These are phyloP conservation scores for Nissolia schottii DNA, from an alignment of 306 rosid genomes.

Conservation along the genomic window DNA sequence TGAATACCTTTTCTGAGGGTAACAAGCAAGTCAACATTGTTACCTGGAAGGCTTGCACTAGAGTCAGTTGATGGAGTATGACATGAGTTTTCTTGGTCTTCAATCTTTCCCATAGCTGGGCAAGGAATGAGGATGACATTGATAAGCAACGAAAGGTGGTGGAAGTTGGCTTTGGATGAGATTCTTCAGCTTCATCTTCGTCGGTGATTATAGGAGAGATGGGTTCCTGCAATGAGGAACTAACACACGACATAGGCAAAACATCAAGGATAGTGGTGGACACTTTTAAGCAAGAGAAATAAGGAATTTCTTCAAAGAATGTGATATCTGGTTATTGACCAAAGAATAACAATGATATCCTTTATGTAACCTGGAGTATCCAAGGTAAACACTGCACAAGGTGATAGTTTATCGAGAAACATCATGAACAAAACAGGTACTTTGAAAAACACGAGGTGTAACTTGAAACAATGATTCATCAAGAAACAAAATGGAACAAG, in stretches of 20 bases:
- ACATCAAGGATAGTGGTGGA: background rate
- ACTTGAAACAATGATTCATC: background rate
- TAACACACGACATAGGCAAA: background rate
- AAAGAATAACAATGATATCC: background rate
- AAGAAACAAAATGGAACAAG: background rate
- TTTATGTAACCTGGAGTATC: background rate
- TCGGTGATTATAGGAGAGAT: too few relatives aligned
- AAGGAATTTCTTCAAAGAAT: background rate
- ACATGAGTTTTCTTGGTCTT: too few relatives aligned
- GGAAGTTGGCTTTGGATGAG: too few relatives aligned
- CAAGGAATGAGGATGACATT: too few relatives aligned
- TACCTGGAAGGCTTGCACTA: too few relatives aligned
- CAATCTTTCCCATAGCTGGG: too few relatives aligned
- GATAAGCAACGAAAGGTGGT: too few relatives aligned
- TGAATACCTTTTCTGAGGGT: too few relatives aligned
- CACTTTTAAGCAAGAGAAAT: background rate
- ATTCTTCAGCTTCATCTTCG: too few relatives aligned
- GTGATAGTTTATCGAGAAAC: background rate
- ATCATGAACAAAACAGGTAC: background rate
- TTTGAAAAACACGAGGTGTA: background rate
- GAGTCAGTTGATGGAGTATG: too few relatives aligned
- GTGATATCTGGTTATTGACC: background rate
- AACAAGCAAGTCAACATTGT: too few relatives aligned
- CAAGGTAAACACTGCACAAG: background rate
- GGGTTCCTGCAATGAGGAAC: background rate